Evolutionary conservation across 495 filamentous ascomycete genomes (phyloP), one percentile per base, ranked within the genome.

Genomic region (Pyronema omphalodes): DNA sequence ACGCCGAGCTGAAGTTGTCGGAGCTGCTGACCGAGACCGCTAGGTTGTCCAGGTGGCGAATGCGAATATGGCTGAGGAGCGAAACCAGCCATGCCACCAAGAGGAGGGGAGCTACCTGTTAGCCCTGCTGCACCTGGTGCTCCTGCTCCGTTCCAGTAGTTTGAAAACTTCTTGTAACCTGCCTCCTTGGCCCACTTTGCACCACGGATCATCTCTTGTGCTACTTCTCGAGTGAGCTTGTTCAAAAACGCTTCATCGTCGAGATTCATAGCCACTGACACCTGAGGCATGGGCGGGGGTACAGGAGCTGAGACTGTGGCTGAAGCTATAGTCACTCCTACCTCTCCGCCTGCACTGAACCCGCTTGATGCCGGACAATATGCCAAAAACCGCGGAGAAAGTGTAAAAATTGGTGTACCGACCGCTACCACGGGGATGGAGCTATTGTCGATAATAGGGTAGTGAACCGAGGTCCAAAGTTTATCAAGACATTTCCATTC

Each of bases 141-240:
- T 43, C 12, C 39, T 41, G 29, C 37, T 35, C 62, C 56, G 53
- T 82, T 84, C 83, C 85, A 91, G 67, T 96, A 95, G 59, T 73
- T 85, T 58, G 86, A 88, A 78, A 86, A 93, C 0, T 81, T 82
- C 59, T 93, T 86, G 57, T 82, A 73, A 5, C 88, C 83, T 57
- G 93, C 84, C 59, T 84, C 86, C 6, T 83, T 83, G 64, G 91
- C 79, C 82, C 84, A 93, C 56, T 79, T 82, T 15, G 86, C 86
- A 19, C 85, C 83, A 59, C 82, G 82, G 51, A 98, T 82, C n/a
- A 93, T 69, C 61, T 91, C 87, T 63, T 95, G 89, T 0, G 91
- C 83, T 1, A 87, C 84, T 62, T 88, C 86, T 59, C 88, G 74
- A 58, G 88, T 82, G 41, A 94, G 72, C 57, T 86, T 84, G 66